Base-by-base conservation (phyloP, 2,329 filamentous ascomycete genomes). In the Fusarium euwallaceae region DNA sequence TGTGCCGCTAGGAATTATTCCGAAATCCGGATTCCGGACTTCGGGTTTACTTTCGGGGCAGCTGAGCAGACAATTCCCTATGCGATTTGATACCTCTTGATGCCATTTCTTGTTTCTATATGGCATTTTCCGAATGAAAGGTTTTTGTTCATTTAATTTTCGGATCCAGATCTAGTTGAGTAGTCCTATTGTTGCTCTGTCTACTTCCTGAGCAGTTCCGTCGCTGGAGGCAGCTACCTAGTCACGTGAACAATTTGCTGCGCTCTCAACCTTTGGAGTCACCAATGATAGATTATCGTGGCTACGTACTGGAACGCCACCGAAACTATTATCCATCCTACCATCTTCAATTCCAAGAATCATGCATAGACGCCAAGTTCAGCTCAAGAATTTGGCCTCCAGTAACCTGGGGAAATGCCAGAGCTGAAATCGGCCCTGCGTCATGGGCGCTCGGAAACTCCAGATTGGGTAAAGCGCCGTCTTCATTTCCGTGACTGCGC, bases 11-110 rank as follows among this genome's bases (percentile, higher is more conserved):
- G 24, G 20, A 7, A 11, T 41, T 41, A 4, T 34, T 37, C 56
- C 61, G 61, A 64, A 64, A 4, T 64, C 61, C 61, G 45, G 37
- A 41, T 4, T 59, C 36, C 36, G 56, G 56, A 11, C 22, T 27
- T 37, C 29, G 53, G 53, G 24, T 58, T 58, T 37, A 24, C 32
- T 58, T 58, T 22, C 9, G n/a, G 4, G 6, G 17, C 32, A 37
- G 32, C 16, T 56, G 14, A 55, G 17, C 27, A 14, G 10, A 6
- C 11, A 5, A 11, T 32, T 34, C 6, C 17, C 11, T 55, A 12
- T 51, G 16, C 24, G 0, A 53, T 53, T 29, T 53, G 16, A 4
- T 12, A 9, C 11, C 11, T 12, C 8, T 14, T 32, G 17, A 55
- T 32, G 17, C 17, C 6, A 29, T n/a, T 51, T 51, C 4, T 17